Base-by-base conservation (phyloP, 306 rosid species). In the Nissolia schottii region DNA sequence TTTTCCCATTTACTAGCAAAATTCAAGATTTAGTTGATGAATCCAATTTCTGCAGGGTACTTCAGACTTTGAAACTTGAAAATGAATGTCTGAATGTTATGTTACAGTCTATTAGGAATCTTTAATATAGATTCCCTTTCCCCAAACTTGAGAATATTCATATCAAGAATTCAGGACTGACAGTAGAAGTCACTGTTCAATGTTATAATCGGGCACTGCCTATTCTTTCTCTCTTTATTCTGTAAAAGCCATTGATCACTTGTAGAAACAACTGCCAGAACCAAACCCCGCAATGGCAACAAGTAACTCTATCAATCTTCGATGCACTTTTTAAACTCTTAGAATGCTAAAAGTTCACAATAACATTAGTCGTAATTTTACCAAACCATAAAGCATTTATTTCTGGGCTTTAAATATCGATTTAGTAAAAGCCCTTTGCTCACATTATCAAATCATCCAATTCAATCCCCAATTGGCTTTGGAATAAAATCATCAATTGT, bases 401-500 rank as follows among this genome's bases (percentile, higher is more conserved):
- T n/a, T n/a, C n/a, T 60, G 16, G 56, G 58, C 40, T 10, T 46
- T 28, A 63, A 70, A 80, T 20, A 63, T 27, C 43, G 68, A 74
- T 23, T 70, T 58, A 29, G 32, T 23, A 25, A 69, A 41, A 23
- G 41, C 43, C 40, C 68, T 23, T 23, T 15, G 18, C 45, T 41
- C 48, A 50, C 38, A 28, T 50, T 7, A 38, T 18, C 18, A 6
- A 76, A 67, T 15, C 24, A 31, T 22, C 41, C 31, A 43, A 69
- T 14, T 59, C 76, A 59, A 24, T 35, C 31, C 7, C 16, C 25
- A 34, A 18, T 59, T 6, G 28, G 60, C 69, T 46, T 32, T 67
- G 35, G 45, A 49, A 59, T 16, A 50, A 34, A 54, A 34, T 28
- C 56, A 63, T 31, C 40, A 75, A 46, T 49, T 34, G 0, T 19